These are phyloP conservation scores for Dalechampia spathulata DNA, from an alignment of 441 rosid species.

Conservation along the genomic window DNA sequence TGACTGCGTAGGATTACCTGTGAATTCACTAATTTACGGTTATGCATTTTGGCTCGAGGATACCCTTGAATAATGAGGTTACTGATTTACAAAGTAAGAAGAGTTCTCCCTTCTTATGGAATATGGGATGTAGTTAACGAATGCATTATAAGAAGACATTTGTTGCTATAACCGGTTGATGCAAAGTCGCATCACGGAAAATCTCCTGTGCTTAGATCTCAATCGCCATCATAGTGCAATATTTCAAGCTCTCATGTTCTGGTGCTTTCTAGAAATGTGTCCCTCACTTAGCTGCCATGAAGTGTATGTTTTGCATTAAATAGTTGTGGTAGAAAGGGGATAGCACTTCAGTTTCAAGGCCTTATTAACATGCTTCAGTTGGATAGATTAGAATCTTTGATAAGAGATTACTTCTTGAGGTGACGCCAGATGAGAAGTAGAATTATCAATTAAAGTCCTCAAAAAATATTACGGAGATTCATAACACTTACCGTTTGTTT, in stretches of 20 bases:
- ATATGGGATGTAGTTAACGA: no score
- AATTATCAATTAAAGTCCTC: not conserved
- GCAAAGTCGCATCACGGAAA: not conserved
- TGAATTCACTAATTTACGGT: constrained; percentile 1
- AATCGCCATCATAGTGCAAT: not conserved
- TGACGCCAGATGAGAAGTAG: no score
- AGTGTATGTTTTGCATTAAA: no score
- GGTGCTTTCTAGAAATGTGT: not conserved
- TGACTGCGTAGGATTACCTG: not conserved
- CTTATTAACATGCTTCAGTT: no score
- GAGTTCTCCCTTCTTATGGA: no score
- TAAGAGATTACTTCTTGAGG: no score
- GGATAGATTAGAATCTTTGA: no score
- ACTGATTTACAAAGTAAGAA: not conserved
- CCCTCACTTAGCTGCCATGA: not conserved
- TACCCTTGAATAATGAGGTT: not conserved
- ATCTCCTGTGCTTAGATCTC: not conserved
- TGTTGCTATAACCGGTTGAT: no score
- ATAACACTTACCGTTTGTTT: not conserved
- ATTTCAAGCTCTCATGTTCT: not conserved
- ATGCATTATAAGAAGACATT: no score
- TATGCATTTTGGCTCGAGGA: not conserved
- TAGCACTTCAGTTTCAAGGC: not conserved
- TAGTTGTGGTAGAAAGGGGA: not conserved
- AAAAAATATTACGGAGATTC: not conserved